These are phyloP conservation scores for Colletotrichum sidae DNA, from an alignment of 2,329 filamentous ascomycete genomes.

Conservation along the genomic window DNA sequence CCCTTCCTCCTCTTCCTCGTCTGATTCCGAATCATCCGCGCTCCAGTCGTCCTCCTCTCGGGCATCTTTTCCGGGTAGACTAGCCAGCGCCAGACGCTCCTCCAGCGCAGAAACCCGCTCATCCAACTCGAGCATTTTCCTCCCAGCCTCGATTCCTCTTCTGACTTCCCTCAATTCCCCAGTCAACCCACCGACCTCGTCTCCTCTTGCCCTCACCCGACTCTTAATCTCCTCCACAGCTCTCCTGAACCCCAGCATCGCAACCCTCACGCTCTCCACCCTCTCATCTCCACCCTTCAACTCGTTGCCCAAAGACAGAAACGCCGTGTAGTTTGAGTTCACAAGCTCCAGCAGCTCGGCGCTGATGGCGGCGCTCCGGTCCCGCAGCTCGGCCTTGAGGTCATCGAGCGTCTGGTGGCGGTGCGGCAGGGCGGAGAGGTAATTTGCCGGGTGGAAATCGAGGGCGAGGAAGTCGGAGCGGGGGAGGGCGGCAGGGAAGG, in stretches of 20 bases:
- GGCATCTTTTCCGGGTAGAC: conserved; percentile 45
- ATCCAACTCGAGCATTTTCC: conserved; percentile 75
- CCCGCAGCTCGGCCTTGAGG: conserved; percentile 85
- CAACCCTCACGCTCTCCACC: conserved; percentile 89
- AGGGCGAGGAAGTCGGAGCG: conserved; percentile 84
- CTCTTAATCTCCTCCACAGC: conserved; percentile 81
- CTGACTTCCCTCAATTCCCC: conserved; percentile 75
- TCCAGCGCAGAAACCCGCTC: conserved; percentile 73
- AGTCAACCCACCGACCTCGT: conserved; percentile 72
- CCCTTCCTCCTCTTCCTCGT: conserved; percentile 45
- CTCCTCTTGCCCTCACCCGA: conserved; percentile 71
- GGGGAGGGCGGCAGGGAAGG: conserved; percentile 87
- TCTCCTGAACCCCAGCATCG: conserved; percentile 84
- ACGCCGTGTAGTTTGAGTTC: conserved; percentile 94
- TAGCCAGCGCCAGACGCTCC: conserved; percentile 67
- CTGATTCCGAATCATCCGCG: conserved; percentile 43
- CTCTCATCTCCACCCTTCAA: conserved; percentile 90
- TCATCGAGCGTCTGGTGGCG: conserved; percentile 97
- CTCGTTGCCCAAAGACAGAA: conserved; percentile 84
- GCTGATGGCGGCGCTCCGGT: conserved; percentile 82
- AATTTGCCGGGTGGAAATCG: conserved; percentile 82
- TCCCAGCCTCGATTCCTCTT: conserved; percentile 69
- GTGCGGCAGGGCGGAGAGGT: conserved; percentile 83
- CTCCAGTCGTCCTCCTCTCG: conserved; percentile 54
- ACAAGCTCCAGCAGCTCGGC: conserved; percentile 93